A percentile compares a stretch with the other conserved stretches of the same genome.
These are phyloP conservation scores for Phytophthora pinifolia DNA, from an alignment of 352 stramenopile species.

Conservation along the genomic window DNA sequence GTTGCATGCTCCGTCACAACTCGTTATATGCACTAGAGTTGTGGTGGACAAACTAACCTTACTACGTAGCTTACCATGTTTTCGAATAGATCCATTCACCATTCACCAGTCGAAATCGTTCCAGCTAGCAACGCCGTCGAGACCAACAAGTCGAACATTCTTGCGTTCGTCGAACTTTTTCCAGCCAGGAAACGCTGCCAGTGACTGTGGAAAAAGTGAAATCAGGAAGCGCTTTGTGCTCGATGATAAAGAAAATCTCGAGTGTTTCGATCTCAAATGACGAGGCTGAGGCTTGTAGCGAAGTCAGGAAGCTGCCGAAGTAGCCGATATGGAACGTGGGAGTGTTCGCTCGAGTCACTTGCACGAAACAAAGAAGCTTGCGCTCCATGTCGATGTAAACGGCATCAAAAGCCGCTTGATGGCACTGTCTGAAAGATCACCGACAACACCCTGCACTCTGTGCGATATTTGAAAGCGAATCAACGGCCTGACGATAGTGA, in stretches of 20 bases:
- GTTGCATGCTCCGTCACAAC: too few species aligned
- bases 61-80: too few species aligned
- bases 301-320: not conserved
- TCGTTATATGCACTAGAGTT: too few species aligned
- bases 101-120: too few species aligned
- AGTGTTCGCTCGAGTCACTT: slow-evolving; percentile 1
- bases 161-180: not conserved
- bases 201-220: slow-evolving; percentile 2
- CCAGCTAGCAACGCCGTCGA: not conserved
- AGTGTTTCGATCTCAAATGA: slow-evolving; percentile 3
- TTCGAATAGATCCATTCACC: too few species aligned
- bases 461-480: too few species aligned
- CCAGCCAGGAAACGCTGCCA: slow-evolving; percentile 3
- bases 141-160: not conserved
- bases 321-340: slow-evolving; percentile 6
- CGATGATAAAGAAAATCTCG: slow-evolving; percentile 16
- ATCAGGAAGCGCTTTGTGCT: not conserved
- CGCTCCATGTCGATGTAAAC: slow-evolving; percentile 11
- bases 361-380: slow-evolving; percentile 12
- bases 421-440: not conserved
- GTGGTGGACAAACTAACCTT: too few species aligned
- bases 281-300: not conserved
- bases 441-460: not conserved
- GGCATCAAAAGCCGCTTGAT: slow-evolving; percentile 9
- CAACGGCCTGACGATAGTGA: not conserved